Conservation (phyloP, 306 rosid genomes). For the Cercis canadensis region DNA sequence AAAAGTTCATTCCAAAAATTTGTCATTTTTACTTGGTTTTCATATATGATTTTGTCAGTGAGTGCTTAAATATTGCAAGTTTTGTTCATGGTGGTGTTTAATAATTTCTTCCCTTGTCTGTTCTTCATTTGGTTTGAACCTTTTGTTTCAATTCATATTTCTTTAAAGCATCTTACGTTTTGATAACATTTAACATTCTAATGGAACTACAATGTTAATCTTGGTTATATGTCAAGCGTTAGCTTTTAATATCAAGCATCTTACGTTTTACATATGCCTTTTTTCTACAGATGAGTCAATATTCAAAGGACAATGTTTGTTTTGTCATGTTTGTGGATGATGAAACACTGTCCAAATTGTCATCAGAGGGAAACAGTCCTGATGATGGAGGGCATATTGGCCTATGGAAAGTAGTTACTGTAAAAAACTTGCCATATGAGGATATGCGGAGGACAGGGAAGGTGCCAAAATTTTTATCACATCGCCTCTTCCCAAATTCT, state of each 20-base stretch:
- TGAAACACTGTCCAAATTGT: constrained; percentile 69
- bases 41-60: constrained; percentile 1
- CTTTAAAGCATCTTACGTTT: constrained; percentile 11
- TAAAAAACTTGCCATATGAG: constrained; percentile 73
- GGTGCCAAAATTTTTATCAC: constrained; percentile 94
- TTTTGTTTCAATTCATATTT: constrained; percentile 6
- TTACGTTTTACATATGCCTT: constrained; percentile 33
- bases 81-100: constrained; percentile 25
- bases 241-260: constrained; percentile 24
- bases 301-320: constrained; percentile 82
- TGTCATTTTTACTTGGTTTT: constrained; percentile 27
- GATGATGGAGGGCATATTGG: constrained; percentile 74
- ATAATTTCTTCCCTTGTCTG: constrained; percentile 7
- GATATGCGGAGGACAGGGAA: constrained; percentile 98
- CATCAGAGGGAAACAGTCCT: constrained; percentile 76
- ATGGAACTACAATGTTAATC: constrained; percentile 31
- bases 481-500: constrained; percentile 84
- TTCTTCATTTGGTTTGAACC: not conserved
- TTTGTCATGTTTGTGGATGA: constrained; percentile 91
- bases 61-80: constrained; percentile 9
- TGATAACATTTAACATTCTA: constrained; percentile 13
- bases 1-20: constrained; percentile 18
- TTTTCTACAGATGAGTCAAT: constrained; percentile 82
- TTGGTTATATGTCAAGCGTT: constrained; percentile 20
- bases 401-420: constrained; percentile 78